A percentile compares a stretch with the other conserved stretches of the same genome.
These are phyloP conservation scores for Apiotrichum siamense DNA, from an alignment of 1,284 basidiomycete genomes.

Conservation along the genomic window DNA sequence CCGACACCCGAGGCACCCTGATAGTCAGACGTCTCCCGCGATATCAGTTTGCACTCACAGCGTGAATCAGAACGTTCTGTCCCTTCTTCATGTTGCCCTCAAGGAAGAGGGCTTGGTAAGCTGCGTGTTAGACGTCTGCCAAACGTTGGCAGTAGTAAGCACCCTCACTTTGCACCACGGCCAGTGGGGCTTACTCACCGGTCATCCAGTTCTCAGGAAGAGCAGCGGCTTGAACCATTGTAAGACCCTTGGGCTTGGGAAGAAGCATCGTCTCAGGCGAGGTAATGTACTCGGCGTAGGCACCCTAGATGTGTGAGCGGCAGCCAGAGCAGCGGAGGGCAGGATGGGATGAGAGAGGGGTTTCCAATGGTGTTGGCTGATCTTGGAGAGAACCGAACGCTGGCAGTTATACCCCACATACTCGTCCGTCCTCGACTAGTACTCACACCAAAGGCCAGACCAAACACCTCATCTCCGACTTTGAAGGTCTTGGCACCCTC, in stretches of 20 bases:
- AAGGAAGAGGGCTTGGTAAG: conserved; percentile 72
- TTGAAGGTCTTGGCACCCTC: conserved; percentile 56
- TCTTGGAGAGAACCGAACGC: too few species aligned
- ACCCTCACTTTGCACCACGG: too few species aligned
- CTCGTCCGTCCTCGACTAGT: not conserved
- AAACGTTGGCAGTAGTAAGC: not conserved
- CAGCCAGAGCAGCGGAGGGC: too few species aligned
- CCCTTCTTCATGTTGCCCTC: conserved; percentile 64
- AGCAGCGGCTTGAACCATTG: conserved; percentile 76
- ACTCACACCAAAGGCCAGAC: conserved; percentile 63
- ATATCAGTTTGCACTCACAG: conserved; percentile 46
- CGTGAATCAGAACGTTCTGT: conserved; percentile 78
- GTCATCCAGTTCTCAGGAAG: conserved; percentile 84
- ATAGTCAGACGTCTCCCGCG: not conserved
- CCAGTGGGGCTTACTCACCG: conserved; percentile 50
- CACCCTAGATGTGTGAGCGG: conserved; percentile 57
- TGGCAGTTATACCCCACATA: not conserved
- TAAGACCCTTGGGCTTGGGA: conserved; percentile 66
- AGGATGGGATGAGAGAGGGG: not conserved
- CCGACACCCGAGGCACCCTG: conserved; percentile 81
- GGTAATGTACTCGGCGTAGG: conserved; percentile 83
- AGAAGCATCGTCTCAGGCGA: conserved; percentile 64
- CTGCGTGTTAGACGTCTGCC: conserved; percentile 44
- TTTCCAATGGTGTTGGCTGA: too few species aligned
- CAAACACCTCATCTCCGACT: conserved; percentile 78